phyloP scores from a whole-genome alignment of 192 early-diverging fungal genomes.

The Linnemannia elongata region DNA sequence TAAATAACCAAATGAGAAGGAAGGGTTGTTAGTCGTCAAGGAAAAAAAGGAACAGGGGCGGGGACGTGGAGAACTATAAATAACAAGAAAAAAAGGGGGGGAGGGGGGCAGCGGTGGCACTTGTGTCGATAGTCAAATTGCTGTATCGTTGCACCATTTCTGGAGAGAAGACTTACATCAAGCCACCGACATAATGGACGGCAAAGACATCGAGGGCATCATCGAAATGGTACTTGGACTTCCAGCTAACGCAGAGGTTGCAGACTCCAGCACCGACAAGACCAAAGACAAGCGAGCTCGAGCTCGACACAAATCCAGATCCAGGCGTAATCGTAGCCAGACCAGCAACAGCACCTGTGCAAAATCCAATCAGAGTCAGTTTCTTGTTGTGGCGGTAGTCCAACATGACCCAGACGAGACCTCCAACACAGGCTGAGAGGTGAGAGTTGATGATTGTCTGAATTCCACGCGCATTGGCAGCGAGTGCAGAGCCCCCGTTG shows the following conservation, averaged over 20 bases:
- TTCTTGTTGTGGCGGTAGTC: constrained; percentile 80
- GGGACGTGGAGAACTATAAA: not conserved
- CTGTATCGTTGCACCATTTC: not conserved
- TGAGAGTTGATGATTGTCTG: constrained; percentile 84
- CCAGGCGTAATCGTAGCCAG: constrained; percentile 92
- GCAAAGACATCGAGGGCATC: constrained; percentile 89
- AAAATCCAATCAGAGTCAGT: constrained; percentile 86
- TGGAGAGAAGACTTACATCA: constrained; percentile 54
- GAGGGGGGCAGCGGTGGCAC: too few species aligned
- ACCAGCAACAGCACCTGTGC: constrained; percentile 90
- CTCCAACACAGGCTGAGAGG: constrained; percentile 78
- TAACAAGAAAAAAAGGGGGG: not conserved
- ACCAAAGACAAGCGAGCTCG: constrained; percentile 84
- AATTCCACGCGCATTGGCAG: constrained; percentile 78
- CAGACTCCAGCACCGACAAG: constrained; percentile 73
- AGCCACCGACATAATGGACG: constrained; percentile 79
- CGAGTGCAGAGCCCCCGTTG: constrained; percentile 86
- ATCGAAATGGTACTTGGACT: constrained; percentile 78
- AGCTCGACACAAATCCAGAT: constrained; percentile 80
- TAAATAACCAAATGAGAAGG: too few species aligned
- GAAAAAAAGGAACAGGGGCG: constrained; percentile 39
- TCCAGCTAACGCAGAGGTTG: constrained; percentile 73
- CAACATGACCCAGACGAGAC: constrained; percentile 78
- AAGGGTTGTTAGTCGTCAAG: not conserved
- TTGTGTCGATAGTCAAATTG: not conserved